Evolutionary conservation across 1,284 basidiomycete species (phyloP), one percentile per base, ranked within the genome.

Genomic region (Heterobasidion irregulare): DNA sequence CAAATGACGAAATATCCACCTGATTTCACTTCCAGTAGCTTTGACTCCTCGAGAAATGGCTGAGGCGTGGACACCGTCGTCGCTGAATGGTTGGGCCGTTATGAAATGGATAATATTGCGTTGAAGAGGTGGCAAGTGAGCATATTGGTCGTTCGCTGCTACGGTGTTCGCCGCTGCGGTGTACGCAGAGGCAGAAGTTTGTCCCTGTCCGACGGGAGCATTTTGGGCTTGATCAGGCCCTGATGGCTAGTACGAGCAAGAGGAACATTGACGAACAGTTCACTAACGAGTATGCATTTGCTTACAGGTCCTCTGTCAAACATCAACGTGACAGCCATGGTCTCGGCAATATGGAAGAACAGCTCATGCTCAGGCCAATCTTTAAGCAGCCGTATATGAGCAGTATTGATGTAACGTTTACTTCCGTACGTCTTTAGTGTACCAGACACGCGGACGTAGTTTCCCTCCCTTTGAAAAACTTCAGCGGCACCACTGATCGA

Each of bases 371-470:
- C 46, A 32, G 10, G 84, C 44, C 77, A 74, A 66, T 96, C 89
- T 34, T 73, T 78, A 45, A 89, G 72, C 5, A 75, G 73, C 33
- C 87, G 83, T 60, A 98, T 82, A 61, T 86, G 80, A 41, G 77
- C 82, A 7, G 88, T 84, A 55, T 89, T 89, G 65, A 98, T 79
- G 66, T 92, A 91, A 63, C 85, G 79, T 70, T 92, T 95, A 62
- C 79, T 83, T 46, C 84, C 83, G 69, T 97, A 98, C 7, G 78
- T 78, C 70, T 98, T 98, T 61, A 98, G 71, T n/a, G 77, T 78
- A n/a, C 96, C 97, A 41, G 91, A 81, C 26, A 97, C 83, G n/a
- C 91, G 84, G 43, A 96, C 85, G 66, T 90, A 95, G 43, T 75
- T 76, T 48, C 84, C 79, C 68, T 90, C 85, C 50, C 93, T 94